A percentile compares a stretch with the other conserved stretches of the same genome.
These are phyloP conservation scores for Macadamia integrifolia DNA, from an alignment of 164 flowering plant genomes.

Conservation along the genomic window DNA sequence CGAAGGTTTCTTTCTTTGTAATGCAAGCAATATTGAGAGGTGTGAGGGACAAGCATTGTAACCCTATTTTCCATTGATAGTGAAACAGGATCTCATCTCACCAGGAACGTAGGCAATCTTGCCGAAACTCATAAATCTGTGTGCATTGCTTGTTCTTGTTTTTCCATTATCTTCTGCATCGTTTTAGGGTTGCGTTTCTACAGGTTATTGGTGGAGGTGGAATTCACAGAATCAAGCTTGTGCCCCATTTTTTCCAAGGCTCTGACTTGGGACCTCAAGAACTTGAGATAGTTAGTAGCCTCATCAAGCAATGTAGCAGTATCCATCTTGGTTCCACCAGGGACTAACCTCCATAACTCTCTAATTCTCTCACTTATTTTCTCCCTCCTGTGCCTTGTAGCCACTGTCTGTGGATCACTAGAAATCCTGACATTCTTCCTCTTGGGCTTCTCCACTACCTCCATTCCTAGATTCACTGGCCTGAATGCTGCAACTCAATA, in stretches of 20 bases:
- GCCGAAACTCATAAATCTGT: too few relatives aligned
- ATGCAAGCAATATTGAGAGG: too few relatives aligned
- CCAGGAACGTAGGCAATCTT: too few relatives aligned
- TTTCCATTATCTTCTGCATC: too few relatives aligned
- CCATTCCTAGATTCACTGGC: slow-evolving; percentile 71
- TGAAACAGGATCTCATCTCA: too few relatives aligned
- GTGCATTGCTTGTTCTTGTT: too few relatives aligned
- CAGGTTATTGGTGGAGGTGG: slow-evolving; percentile 11
- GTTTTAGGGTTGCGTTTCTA: too few relatives aligned
- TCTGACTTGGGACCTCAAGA: slow-evolving; percentile 73
- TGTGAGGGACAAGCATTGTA: too few relatives aligned
- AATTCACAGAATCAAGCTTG: slow-evolving; percentile 28
- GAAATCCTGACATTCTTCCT: slow-evolving; percentile 90
- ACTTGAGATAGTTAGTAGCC: slow-evolving; percentile 93
- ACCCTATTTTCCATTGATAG: too few relatives aligned
- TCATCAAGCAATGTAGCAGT: slow-evolving; percentile 99
- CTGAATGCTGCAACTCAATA: slow-evolving; percentile 83
- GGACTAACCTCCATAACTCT: slow-evolving; percentile 79
- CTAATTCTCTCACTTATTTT: slow-evolving; percentile 89
- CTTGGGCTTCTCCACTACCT: slow-evolving; percentile 69
- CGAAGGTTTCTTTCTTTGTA: too few relatives aligned
- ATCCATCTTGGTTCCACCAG: slow-evolving; percentile 97
- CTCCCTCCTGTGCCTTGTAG: slow-evolving; percentile 92
- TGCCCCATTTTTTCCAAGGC: slow-evolving; percentile 63
- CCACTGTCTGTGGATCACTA: slow-evolving; percentile 90